Conservation (phyloP, 805 yeast genomes). For the Monosporozyma unispora region DNA sequence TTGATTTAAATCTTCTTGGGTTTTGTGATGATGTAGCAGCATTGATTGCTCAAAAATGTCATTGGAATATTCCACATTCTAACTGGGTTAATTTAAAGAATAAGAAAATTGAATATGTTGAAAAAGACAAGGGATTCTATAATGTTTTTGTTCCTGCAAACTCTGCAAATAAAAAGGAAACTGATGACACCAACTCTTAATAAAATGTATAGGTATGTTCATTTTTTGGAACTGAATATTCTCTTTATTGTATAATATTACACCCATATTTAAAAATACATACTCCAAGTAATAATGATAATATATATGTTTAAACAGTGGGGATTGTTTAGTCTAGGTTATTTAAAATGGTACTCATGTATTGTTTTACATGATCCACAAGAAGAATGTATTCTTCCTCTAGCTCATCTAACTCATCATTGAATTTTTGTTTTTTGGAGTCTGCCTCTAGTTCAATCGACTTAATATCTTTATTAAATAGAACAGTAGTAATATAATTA, state of each 20-base stretch:
- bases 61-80: slow-evolving; percentile 55
- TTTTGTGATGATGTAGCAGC: slow-evolving; percentile 77
- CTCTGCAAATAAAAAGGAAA: neutral
- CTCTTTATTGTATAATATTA: neutral
- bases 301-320: neutral
- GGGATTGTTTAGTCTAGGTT: slow-evolving; percentile 7
- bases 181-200: neutral
- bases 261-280: neutral
- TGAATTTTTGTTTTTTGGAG: slow-evolving; percentile 36
- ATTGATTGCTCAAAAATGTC: slow-evolving; percentile 46
- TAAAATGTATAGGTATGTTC: neutral
- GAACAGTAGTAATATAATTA: slow-evolving; percentile 34
- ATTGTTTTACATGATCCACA: slow-evolving; percentile 45
- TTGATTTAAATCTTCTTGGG: slow-evolving; percentile 71
- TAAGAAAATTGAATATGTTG: slow-evolving; percentile 14
- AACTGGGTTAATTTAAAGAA: slow-evolving; percentile 32
- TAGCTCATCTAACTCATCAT: slow-evolving; percentile 44
- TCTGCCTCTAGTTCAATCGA: slow-evolving; percentile 23
- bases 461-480: slow-evolving; percentile 35
- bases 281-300: neutral
- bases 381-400: slow-evolving; percentile 46
- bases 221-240: neutral
- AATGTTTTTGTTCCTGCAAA: slow-evolving; percentile 8
- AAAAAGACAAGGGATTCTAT: slow-evolving; percentile 27
- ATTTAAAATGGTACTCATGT: slow-evolving; percentile 27